A percentile compares a stretch with the other conserved stretches of the same genome.
These are phyloP conservation scores for Thermoascus crustaceus DNA, from an alignment of 2,329 filamentous ascomycete genomes.

Conservation along the genomic window DNA sequence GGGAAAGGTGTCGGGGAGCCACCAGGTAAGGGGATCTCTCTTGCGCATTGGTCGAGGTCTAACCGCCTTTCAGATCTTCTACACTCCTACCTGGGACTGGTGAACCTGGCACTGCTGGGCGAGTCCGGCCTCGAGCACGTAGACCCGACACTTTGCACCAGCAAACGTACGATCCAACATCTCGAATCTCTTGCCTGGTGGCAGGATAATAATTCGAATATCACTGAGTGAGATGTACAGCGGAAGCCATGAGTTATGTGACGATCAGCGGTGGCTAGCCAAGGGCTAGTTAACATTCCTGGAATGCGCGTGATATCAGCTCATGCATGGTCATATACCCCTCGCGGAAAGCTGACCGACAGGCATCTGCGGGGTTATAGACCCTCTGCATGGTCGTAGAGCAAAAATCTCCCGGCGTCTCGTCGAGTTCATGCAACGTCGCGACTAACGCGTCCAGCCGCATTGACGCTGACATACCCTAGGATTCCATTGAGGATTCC, in stretches of 20 bases:
- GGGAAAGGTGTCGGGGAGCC: slow-evolving; percentile 60
- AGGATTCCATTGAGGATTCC: no score
- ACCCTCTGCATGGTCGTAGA: no score
- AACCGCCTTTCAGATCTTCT: slow-evolving; percentile 54
- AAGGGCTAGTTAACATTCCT: no score
- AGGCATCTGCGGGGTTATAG: no score
- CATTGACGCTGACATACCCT: no score
- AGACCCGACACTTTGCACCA: slow-evolving; percentile 70
- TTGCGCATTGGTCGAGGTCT: slow-evolving; percentile 27
- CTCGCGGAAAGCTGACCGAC: no score
- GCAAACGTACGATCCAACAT: slow-evolving; percentile 38
- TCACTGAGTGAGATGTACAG: no score
- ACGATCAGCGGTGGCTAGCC: slow-evolving; percentile 3
- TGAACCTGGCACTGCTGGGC: slow-evolving; percentile 65
- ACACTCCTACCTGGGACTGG: slow-evolving; percentile 81
- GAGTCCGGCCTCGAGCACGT: slow-evolving; percentile 62
- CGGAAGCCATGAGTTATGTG: slow-evolving; percentile 1
- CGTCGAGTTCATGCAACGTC: no score
- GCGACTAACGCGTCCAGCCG: no score
- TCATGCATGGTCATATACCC: no score
- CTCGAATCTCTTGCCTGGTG: slow-evolving; percentile 36
- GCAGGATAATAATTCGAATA: slow-evolving; percentile 7
- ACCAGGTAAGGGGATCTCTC: slow-evolving; percentile 46
- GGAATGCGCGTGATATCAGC: no score
- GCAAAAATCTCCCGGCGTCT: no score